Evolutionary conservation across 805 yeast species (phyloP).

Genomic region (Candida bentonensis): DNA sequence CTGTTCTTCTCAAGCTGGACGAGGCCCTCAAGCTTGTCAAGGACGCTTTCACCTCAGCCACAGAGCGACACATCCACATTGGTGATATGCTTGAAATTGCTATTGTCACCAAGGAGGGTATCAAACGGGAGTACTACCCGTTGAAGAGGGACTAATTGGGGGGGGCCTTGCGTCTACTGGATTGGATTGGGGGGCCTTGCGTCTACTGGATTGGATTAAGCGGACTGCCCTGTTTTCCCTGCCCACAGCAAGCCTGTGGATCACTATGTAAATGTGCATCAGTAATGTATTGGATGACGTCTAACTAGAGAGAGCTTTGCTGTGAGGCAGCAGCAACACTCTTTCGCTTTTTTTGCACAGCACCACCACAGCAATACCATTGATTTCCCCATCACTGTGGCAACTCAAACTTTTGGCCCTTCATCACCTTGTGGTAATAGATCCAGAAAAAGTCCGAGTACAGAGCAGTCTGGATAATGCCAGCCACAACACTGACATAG

Average conservation of each 20-base stretch:
- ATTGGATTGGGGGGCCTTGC: too few species aligned
- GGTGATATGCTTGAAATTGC: conserved; percentile 92
- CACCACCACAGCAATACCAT: too few species aligned
- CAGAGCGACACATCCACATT: conserved; percentile 96
- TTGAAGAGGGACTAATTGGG: conserved; percentile 62
- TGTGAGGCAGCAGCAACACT: too few species aligned
- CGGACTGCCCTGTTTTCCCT: too few species aligned
- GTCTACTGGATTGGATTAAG: too few species aligned
- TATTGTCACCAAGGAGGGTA: conserved; percentile 89
- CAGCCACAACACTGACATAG: conserved; percentile 59
- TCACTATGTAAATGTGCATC: too few species aligned
- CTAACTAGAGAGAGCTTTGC: too few species aligned
- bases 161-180: too few species aligned
- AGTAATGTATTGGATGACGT: too few species aligned
- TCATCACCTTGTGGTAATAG: conserved; percentile 66
- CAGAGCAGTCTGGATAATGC: conserved; percentile 69
- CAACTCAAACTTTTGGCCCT: conserved; percentile 62
- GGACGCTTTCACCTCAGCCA: conserved; percentile 92
- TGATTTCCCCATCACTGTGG: conserved; percentile 37
- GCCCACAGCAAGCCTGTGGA: too few species aligned
- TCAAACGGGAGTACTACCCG: conserved; percentile 67
- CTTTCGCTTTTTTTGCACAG: too few species aligned
- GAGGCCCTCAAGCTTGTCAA: conserved; percentile 79
- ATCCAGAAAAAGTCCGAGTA: conserved; percentile 94
- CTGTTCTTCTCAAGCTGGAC: conserved; percentile 49